Evolutionary conservation across 805 yeast species (phyloP).

Genomic region (Pichia cabralensis): DNA sequence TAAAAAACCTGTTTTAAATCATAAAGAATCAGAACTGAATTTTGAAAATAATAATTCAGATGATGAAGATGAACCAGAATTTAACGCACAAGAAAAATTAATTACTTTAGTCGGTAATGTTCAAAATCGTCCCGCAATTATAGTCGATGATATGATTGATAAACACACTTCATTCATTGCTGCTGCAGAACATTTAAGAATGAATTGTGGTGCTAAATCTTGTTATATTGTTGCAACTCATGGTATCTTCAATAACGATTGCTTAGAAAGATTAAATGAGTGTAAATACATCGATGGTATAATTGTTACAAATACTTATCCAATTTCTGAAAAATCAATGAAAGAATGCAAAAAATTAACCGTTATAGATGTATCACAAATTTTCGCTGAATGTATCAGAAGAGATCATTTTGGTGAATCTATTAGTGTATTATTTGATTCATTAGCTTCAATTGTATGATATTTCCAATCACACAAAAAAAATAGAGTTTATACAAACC

Average conservation of each 20-base stretch:
- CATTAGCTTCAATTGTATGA: slow-evolving; percentile 47
- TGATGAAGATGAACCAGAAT: slow-evolving; percentile 70
- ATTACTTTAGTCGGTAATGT: slow-evolving; percentile 97
- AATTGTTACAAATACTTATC: slow-evolving; percentile 94
- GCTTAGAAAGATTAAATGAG: slow-evolving; percentile 68
- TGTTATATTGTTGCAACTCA: slow-evolving; percentile 93
- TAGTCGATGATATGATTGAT: slow-evolving; percentile 95
- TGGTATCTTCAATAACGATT: slow-evolving; percentile 84
- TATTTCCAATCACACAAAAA: no score
- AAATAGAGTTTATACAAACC: no score
- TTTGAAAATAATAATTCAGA: slow-evolving; percentile 80
- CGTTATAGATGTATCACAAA: slow-evolving; percentile 87
- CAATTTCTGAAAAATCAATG: slow-evolving; percentile 57
- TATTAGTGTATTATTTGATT: slow-evolving; percentile 85
- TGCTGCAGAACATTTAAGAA: slow-evolving; percentile 94
- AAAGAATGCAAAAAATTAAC: slow-evolving; percentile 58
- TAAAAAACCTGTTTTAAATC: slow-evolving; percentile 13
- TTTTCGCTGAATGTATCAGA: slow-evolving; percentile 96
- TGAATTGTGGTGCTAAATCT: slow-evolving; percentile 91
- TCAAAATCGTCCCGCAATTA: slow-evolving; percentile 81
- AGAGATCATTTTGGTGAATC: slow-evolving; percentile 98
- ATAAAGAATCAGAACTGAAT: slow-evolving; percentile 19
- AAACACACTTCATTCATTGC: slow-evolving; percentile 90
- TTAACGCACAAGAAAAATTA: slow-evolving; percentile 63
- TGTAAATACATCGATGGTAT: slow-evolving; percentile 82